Conservation (phyloP, 1,139 yeast genomes). For the Hyphopichia burtonii region DNA sequence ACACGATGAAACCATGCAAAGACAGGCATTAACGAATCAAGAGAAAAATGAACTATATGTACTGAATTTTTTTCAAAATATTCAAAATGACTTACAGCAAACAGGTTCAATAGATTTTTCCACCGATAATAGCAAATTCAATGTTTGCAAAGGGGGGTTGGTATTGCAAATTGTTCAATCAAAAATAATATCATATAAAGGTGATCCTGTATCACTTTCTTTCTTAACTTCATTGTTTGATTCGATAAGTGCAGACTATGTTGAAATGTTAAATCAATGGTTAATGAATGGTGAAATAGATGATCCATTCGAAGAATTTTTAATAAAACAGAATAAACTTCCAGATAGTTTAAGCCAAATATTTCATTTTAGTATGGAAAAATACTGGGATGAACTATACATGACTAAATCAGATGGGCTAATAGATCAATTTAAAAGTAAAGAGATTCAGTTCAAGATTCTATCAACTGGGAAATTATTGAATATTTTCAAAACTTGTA, state of each 20-base stretch:
- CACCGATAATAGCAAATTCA: conserved; percentile 53
- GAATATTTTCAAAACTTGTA: conserved; percentile 66
- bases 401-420: conserved; percentile 74
- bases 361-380: conserved; percentile 58
- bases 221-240: conserved; percentile 56
- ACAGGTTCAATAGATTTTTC: conserved; percentile 46
- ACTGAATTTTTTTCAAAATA: conserved; percentile 34
- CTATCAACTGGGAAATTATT: conserved; percentile 83
- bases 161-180: conserved; percentile 62
- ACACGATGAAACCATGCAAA: conserved; percentile 34
- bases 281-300: conserved; percentile 67
- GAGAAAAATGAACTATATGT: conserved; percentile 29
- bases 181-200: conserved; percentile 56
- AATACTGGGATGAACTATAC: conserved; percentile 85
- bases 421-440: conserved; percentile 59
- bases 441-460: conserved; percentile 61
- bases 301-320: conserved; percentile 83
- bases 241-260: conserved; percentile 62
- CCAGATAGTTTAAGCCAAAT: conserved; percentile 31
- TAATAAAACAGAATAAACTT: conserved; percentile 51
- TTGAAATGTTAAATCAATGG: conserved; percentile 76
- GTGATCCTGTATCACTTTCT: conserved; percentile 58
- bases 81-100: conserved; percentile 41
- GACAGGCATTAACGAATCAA: conserved; percentile 10
- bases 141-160: conserved; percentile 67